Percentiles rank a stretch among this genome's conserved stretches.
Conservation (phyloP, 345 rosid species). For the Turritis glabra region DNA sequence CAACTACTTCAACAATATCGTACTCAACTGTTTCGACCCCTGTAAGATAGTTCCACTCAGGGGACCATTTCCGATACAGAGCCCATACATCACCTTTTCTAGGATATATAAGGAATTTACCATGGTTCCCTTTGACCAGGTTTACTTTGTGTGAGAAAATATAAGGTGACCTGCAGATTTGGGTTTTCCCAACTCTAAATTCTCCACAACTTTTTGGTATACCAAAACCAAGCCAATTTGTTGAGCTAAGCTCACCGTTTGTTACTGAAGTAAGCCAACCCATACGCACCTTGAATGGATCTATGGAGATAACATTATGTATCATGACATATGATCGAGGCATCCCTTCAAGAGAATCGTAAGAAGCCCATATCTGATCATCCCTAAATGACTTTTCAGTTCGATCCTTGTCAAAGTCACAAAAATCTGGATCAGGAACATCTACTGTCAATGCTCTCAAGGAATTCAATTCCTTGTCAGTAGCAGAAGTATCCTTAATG, state of each 20-base stretch:
- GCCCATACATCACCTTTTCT: constrained; percentile 75
- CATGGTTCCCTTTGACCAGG: constrained; percentile 45
- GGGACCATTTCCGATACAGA: constrained; percentile 64
- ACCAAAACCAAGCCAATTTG: constrained; percentile 73
- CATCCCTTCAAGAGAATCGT: constrained; percentile 71
- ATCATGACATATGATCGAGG: constrained; percentile 70
- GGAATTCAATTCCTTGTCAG: constrained; percentile 32
- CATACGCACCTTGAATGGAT: constrained; percentile 61
- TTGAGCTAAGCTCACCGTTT: constrained; percentile 47
- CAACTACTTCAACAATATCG: constrained; percentile 73
- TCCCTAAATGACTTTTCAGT: constrained; percentile 54
- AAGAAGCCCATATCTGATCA: constrained; percentile 72
- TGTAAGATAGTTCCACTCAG: constrained; percentile 59
- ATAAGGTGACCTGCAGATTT: constrained; percentile 48
- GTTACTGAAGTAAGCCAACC: constrained; percentile 58
- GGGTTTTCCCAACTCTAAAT: constrained; percentile 51
- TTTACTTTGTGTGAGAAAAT: constrained; percentile 66
- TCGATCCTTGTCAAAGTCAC: constrained; percentile 67
- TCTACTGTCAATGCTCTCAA: constrained; percentile 45
- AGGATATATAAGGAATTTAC: constrained; percentile 56
- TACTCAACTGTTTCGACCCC: constrained; percentile 49
- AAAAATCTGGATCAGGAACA: constrained; percentile 69
- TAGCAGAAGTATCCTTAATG: constrained; percentile 26
- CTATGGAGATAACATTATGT: constrained; percentile 51
- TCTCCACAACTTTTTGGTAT: constrained; percentile 64